A percentile compares a stretch with the other conserved stretches of the same genome.
phyloP scores from a whole-genome alignment of 1,284 basidiomycete species.

The Thecaphora thlaspeos region DNA sequence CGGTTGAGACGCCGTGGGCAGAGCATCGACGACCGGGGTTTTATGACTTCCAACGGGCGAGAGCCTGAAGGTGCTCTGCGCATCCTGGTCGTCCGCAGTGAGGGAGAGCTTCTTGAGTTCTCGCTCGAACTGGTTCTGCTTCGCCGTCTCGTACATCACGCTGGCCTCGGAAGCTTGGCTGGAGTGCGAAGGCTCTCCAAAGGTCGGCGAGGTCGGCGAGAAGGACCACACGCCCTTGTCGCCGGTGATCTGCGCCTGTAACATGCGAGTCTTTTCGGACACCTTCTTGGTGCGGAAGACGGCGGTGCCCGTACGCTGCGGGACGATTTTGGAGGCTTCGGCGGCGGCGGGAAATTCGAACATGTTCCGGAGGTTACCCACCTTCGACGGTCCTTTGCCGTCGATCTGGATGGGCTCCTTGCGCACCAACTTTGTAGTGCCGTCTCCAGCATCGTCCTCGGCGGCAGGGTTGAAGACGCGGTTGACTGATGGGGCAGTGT shows the following conservation, averaged over 20 bases:
- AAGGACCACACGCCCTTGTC: conserved; percentile 6
- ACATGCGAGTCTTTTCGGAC: conserved; percentile 36
- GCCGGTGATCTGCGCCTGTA: conserved; percentile 38
- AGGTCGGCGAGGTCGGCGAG: not conserved
- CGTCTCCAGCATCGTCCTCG: conserved; percentile 9
- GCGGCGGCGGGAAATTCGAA: conserved; percentile 17
- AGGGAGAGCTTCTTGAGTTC: not conserved
- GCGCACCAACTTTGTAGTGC: conserved; percentile 17
- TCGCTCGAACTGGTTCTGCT: not conserved
- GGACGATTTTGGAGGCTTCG: conserved; percentile 3
- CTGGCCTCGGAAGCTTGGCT: not conserved
- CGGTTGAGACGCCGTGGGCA: too few relatives aligned
- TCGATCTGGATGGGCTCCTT: conserved; percentile 29
- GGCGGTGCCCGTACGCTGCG: conserved; percentile 8
- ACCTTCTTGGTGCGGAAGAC: conserved; percentile 3
- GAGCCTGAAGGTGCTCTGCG: not conserved
- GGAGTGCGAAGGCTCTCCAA: not conserved
- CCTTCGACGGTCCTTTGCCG: conserved; percentile 19
- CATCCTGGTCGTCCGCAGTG: not conserved
- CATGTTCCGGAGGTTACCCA: conserved; percentile 26
- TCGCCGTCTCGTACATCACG: not conserved
- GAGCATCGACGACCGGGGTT: conserved; percentile 1
- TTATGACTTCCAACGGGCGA: conserved; percentile 1
- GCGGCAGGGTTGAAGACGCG: conserved; percentile 12
- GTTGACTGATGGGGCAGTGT: conserved; percentile 29